Base-by-base conservation (phyloP, 257 asterid genomes). In the Rhazya stricta region DNA sequence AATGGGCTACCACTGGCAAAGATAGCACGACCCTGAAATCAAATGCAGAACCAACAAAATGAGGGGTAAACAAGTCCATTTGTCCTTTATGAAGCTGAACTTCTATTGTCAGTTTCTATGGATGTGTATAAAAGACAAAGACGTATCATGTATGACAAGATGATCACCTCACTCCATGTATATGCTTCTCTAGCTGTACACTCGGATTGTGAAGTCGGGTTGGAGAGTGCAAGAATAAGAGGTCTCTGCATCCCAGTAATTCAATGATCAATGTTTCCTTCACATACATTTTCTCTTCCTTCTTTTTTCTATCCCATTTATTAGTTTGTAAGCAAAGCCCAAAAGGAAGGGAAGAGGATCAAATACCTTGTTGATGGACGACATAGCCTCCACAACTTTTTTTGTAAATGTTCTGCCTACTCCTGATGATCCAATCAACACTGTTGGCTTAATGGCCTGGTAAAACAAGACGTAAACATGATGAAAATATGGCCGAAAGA, bases 181-280 rank as follows among this genome's bases (percentile, higher is more conserved):
- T 92, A 92, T 56, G 97, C 98, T 83, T 92, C 96, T 81, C 88
- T 91, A 16, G 98, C 98, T 54, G 97, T 92, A 77, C 98, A 92
- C 76, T 92, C 98, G 9, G 98, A 90, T 83, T 92, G 98, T 37
- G 98, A 92, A 54, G 98, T 92, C 21, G 98, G 98, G 87, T 92
- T 92, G 63, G 98, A 92, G 79, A 92, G 96, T 30, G 98, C 91
- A 45, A 92, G 93, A 74, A 92, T 89, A 51, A 92, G 76, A 34
- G 98, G 97, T 85, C 87, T 92, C 98, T 92, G 91, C 84, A 72
- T 32, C 68, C 68, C 57, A 77, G 53, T 45, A 50, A 77, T 70
- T 71, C 34, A 30, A 60, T 53, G 37, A 66, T 53, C 58, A 46
- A 6, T 30, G 50, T 54, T 67, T 58, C 25, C 29, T 72, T 25